These are phyloP conservation scores for Fusarium hostae DNA, from an alignment of 2,329 filamentous ascomycete species.

Conservation along the genomic window DNA sequence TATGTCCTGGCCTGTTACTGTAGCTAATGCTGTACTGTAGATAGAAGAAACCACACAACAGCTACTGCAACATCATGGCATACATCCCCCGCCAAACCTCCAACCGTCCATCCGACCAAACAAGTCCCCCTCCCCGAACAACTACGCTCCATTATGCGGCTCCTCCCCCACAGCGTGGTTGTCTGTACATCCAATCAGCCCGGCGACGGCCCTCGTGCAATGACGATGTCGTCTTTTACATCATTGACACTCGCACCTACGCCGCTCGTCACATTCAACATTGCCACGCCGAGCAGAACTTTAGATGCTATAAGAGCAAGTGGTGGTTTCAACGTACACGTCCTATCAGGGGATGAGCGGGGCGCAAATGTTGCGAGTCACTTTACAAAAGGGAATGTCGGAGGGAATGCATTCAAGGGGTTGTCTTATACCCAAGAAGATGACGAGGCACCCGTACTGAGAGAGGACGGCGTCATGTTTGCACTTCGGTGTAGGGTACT, in stretches of 20 bases:
- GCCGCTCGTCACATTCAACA: slow-evolving; percentile 67
- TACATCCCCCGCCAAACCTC: slow-evolving; percentile 45
- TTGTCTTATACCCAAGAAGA: slow-evolving; percentile 23
- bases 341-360: slow-evolving; percentile 59
- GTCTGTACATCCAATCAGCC: slow-evolving; percentile 62
- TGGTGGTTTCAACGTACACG: slow-evolving; percentile 64
- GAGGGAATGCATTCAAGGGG: slow-evolving; percentile 51
- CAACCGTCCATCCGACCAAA: slow-evolving; percentile 51
- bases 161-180: slow-evolving; percentile 65
- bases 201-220: slow-evolving; percentile 55
- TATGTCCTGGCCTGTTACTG: background rate
- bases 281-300: slow-evolving; percentile 66
- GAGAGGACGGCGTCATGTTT: slow-evolving; percentile 64
- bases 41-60: slow-evolving; percentile 33
- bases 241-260: slow-evolving; percentile 63
- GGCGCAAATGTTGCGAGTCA: slow-evolving; percentile 64
- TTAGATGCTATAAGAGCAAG: slow-evolving; percentile 60
- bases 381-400: slow-evolving; percentile 62
- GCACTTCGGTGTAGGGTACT: slow-evolving; percentile 58
- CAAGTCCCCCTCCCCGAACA: slow-evolving; percentile 55
- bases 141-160: slow-evolving; percentile 64
- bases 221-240: slow-evolving; percentile 71
- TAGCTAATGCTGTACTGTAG: slow-evolving; percentile 27
- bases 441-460: slow-evolving; percentile 55
- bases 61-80: slow-evolving; percentile 44